Conservation (phyloP, 345 rosid species). For the Syzygium oleosum region DNA sequence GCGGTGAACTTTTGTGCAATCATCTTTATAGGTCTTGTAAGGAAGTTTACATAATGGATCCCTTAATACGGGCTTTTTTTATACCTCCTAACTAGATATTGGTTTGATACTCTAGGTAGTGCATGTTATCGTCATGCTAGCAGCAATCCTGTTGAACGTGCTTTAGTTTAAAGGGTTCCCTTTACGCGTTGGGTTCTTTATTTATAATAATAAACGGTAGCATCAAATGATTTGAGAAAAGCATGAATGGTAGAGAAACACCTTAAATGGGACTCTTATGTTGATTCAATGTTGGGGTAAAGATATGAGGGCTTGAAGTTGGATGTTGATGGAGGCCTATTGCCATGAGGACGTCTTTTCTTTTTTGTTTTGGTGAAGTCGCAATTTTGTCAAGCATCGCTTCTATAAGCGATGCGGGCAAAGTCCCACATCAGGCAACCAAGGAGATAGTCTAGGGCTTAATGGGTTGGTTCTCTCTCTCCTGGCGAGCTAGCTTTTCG, state of each 20-base stretch:
- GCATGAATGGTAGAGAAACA: neutral
- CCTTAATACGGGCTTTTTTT: neutral
- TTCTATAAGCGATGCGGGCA: neutral
- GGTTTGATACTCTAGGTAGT: neutral
- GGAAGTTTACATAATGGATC: neutral
- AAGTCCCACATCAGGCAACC: neutral
- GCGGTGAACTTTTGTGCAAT: neutral
- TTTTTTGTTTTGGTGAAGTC: neutral
- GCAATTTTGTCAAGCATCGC: neutral
- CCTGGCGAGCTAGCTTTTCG: no score
- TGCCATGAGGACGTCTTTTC: neutral
- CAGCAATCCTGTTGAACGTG: neutral
- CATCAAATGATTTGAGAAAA: neutral
- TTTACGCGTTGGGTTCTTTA: neutral
- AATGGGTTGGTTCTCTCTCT: no score
- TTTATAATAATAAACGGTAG: neutral
- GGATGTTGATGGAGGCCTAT: neutral
- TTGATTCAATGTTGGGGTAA: neutral
- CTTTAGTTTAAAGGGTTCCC: neutral
- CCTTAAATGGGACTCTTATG: neutral
- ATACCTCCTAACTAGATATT: neutral
- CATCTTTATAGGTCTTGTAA: neutral
- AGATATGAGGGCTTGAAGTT: neutral
- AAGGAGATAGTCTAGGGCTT: neutral
- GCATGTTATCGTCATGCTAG: neutral